phyloP scores from a whole-genome alignment of 305 asterid species.

The Stenogyne calaminthoides region DNA sequence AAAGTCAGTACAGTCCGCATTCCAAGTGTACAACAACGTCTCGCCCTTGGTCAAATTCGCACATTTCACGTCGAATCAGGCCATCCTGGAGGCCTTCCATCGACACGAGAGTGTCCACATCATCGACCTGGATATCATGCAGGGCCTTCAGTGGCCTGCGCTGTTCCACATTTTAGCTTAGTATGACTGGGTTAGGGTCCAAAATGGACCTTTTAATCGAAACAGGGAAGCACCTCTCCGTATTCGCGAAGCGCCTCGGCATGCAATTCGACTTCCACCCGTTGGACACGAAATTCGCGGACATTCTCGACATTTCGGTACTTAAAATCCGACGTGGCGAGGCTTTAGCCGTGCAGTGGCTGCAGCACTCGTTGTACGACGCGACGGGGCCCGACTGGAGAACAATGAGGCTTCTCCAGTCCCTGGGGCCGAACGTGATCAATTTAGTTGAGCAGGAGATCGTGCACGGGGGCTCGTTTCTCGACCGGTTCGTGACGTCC shows the following conservation, averaged over 20 bases:
- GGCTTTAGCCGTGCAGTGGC: slow-evolving; percentile 68
- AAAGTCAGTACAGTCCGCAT: slow-evolving; percentile 43
- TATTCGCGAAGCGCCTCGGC: slow-evolving; percentile 62
- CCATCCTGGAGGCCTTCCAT: slow-evolving; percentile 68
- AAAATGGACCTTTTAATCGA: slow-evolving; percentile 49
- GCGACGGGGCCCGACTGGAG: slow-evolving; percentile 79
- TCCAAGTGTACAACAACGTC: slow-evolving; percentile 64
- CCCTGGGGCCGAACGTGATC: slow-evolving; percentile 53
- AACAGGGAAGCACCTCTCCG: slow-evolving; percentile 64
- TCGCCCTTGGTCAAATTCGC: slow-evolving; percentile 73
- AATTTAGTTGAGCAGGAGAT: slow-evolving; percentile 80
- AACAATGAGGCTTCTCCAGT: slow-evolving; percentile 51
- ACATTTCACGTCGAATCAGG: slow-evolving; percentile 77
- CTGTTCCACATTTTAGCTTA: slow-evolving; percentile 73
- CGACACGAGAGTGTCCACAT: slow-evolving; percentile 55
- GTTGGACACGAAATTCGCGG: slow-evolving; percentile 48
- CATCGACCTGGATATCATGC: slow-evolving; percentile 77
- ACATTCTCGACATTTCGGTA: slow-evolving; percentile 35
- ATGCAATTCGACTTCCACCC: slow-evolving; percentile 69
- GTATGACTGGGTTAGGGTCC: slow-evolving; percentile 69
- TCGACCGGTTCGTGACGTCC: slow-evolving; percentile 73
- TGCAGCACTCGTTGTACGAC: slow-evolving; percentile 72
- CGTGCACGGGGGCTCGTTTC: slow-evolving; percentile 58
- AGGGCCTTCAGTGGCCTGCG: slow-evolving; percentile 89
- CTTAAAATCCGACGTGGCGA: slow-evolving; percentile 50